phyloP scores from a whole-genome alignment of 2,329 filamentous ascomycete genomes.

The Huntiella savannae region DNA sequence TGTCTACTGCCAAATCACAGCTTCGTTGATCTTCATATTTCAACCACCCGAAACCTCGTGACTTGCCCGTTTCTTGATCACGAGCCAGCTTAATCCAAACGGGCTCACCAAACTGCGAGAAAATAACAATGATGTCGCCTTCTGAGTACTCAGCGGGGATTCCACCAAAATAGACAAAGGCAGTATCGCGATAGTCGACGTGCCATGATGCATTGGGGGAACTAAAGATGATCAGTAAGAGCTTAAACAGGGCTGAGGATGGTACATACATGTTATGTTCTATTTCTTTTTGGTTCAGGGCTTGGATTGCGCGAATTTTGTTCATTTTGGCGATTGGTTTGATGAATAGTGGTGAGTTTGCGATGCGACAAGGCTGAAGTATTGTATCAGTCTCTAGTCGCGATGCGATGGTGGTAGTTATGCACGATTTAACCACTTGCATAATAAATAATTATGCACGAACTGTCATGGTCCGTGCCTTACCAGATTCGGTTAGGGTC shows the following conservation, averaged over 20 bases:
- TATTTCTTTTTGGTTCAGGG: conserved; percentile 85
- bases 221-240: conserved; percentile 26
- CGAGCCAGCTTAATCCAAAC: conserved; percentile 81
- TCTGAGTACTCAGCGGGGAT: conserved; percentile 84
- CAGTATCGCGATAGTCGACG: conserved; percentile 91
- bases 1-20: conserved; percentile 90
- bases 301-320: conserved; percentile 76
- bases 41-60: conserved; percentile 82
- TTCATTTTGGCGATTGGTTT: conserved; percentile 46
- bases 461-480: no score
- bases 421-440: no score
- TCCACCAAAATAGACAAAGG: conserved; percentile 90
- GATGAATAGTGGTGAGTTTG: not conserved
- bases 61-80: conserved; percentile 93
- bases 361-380: not conserved
- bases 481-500: no score
- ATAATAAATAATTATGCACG: no score
- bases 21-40: conserved; percentile 98
- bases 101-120: conserved; percentile 92
- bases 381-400: no score
- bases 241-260: not conserved
- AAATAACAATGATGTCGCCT: conserved; percentile 89
- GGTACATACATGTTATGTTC: conserved; percentile 58
- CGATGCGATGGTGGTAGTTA: no score
- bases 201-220: conserved; percentile 85